Conservation (phyloP, 495 filamentous ascomycete species). For the Bryoglossum gracile region DNA sequence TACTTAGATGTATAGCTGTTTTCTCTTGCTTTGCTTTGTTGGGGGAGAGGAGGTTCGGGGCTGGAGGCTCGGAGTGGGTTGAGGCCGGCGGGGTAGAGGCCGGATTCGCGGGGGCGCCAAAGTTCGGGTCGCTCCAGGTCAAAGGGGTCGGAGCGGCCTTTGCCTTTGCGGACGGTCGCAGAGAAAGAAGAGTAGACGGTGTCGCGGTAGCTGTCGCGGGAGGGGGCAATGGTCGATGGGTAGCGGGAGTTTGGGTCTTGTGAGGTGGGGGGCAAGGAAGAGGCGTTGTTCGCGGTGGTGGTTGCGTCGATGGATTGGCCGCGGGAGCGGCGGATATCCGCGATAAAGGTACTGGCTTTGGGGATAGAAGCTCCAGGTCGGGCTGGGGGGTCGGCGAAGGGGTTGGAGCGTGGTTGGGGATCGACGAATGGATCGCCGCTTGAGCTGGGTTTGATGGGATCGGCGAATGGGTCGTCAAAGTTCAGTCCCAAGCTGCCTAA, state of each 20-base stretch:
- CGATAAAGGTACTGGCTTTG: constrained; percentile 34
- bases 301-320: constrained; percentile 33
- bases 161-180: constrained; percentile 29
- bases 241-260: constrained; percentile 12
- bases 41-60: constrained; percentile 14
- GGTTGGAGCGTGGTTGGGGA: constrained; percentile 35
- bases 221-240: constrained; percentile 19
- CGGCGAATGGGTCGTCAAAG: constrained; percentile 38
- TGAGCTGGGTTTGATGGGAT: constrained; percentile 21
- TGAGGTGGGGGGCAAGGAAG: constrained; percentile 17
- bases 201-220: constrained; percentile 20
- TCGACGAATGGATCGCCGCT: constrained; percentile 39
- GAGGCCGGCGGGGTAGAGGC: constrained; percentile 6
- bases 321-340: constrained; percentile 38
- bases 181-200: constrained; percentile 24
- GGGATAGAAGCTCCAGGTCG: constrained; percentile 15
- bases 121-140: constrained; percentile 53
- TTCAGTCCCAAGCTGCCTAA: constrained; percentile 34
- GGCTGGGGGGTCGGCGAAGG: constrained; percentile 36
- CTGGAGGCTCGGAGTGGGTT: no score
- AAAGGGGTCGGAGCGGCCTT: constrained; percentile 59
- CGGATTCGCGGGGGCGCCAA: constrained; percentile 21
- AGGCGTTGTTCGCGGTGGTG: constrained; percentile 20
- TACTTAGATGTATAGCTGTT: constrained; percentile 35
- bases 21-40: constrained; percentile 18